phyloP scores from a whole-genome alignment of 106 monocot genomes.

The Allium cepa region DNA sequence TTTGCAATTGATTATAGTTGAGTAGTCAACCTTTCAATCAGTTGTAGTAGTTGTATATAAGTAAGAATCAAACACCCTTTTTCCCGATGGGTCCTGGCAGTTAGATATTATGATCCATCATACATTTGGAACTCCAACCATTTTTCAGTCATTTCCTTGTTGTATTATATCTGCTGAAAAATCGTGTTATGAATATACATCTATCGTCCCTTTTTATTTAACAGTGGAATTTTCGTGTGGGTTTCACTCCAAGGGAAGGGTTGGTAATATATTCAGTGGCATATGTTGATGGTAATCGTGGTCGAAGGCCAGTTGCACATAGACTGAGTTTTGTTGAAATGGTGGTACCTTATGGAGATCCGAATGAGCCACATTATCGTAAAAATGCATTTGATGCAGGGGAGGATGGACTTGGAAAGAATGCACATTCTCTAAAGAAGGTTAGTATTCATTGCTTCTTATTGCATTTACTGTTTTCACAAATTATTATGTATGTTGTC shows the following conservation, averaged over 20 bases:
- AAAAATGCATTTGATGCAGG: slow-evolving; percentile 99
- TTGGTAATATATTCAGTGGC: slow-evolving; percentile 94
- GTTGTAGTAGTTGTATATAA: too few relatives aligned
- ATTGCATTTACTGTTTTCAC: neutral
- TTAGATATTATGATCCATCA: too few relatives aligned
- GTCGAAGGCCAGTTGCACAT: slow-evolving; percentile 82
- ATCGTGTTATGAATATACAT: too few relatives aligned
- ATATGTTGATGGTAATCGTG: slow-evolving; percentile 90
- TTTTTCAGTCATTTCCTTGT: too few relatives aligned
- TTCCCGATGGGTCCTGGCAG: too few relatives aligned
- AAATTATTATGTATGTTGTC: neutral
- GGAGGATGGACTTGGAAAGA: slow-evolving; percentile 95
- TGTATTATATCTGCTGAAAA: too few relatives aligned
- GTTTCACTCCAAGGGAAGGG: slow-evolving; percentile 95
- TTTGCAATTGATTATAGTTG: too few relatives aligned
- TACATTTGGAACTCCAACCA: too few relatives aligned
- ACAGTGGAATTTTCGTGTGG: slow-evolving; percentile 97
- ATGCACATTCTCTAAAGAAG: slow-evolving; percentile 95
- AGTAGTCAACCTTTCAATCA: too few relatives aligned
- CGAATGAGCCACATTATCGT: slow-evolving; percentile 93
- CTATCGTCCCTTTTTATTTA: slow-evolving; percentile 4
- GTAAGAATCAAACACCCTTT: too few relatives aligned
- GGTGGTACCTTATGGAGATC: slow-evolving; percentile 99
- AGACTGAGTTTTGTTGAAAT: slow-evolving; percentile 96
- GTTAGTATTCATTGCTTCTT: slow-evolving; percentile 18